Conservation (phyloP, 768 basidiomycete genomes). For the Termitomyces sp. region DNA sequence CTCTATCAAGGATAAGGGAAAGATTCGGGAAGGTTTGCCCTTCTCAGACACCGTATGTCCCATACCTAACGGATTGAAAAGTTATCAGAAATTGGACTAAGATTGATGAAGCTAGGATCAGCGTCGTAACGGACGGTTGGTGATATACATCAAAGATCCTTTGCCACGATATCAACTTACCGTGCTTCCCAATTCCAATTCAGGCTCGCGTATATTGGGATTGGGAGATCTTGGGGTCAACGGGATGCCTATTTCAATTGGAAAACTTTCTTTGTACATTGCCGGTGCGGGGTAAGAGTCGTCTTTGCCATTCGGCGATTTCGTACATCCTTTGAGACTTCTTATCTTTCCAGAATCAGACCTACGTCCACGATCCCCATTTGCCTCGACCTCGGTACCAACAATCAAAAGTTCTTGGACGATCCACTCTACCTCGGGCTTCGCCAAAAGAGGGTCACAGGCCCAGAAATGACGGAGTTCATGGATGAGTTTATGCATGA, state of each 20-base stretch:
- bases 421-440: conserved; percentile 91
- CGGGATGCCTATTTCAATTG: conserved; percentile 85
- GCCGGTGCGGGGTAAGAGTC: conserved; percentile 76
- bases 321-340: not conserved
- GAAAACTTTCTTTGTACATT: conserved; percentile 88
- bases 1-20: conserved; percentile 80
- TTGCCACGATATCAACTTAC: conserved; percentile 16
- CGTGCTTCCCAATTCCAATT: too few relatives aligned
- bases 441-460: conserved; percentile 60
- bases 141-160: conserved; percentile 1
- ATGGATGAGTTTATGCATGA: conserved; percentile 94
- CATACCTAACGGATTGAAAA: conserved; percentile 10
- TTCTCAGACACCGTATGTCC: not conserved
- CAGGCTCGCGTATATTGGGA: conserved; percentile 84
- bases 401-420: conserved; percentile 70
- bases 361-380: conserved; percentile 79
- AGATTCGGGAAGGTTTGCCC: conserved; percentile 47
- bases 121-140: conserved; percentile 87
- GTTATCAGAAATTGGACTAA: conserved; percentile 72
- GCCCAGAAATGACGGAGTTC: conserved; percentile 67
- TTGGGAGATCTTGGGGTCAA: conserved; percentile 81
- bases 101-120: conserved; percentile 73
- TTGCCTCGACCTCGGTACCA: conserved; percentile 84
- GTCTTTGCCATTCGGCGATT: not conserved
- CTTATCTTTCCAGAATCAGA: conserved; percentile 47